Base-by-base conservation (phyloP, 2,329 filamentous ascomycete genomes). In the Penicillium occitanis region DNA sequence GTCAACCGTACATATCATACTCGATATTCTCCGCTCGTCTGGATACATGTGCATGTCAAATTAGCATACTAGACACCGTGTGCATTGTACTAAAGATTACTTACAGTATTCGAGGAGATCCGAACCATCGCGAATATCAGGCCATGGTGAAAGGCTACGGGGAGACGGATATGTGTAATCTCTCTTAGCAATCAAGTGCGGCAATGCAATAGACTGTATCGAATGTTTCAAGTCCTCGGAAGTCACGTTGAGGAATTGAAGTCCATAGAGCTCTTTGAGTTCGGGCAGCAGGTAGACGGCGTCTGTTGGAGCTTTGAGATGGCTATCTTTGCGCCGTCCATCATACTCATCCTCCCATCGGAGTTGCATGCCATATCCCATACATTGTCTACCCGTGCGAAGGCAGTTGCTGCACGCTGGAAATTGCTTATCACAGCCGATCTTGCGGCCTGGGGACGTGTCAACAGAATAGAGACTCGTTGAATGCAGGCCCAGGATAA, bases 1-100 rank as follows among this genome's bases (percentile, higher is more conserved):
- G 42, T 64, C 63, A 33, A 64, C 59, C 5, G 63, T 64, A 19
- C 53, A 64, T 51, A 64, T 64, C 63, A 64, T 60, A 42, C 42
- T 48, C 3, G 63, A 59, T 40, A 64, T 64, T 13, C 53, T 37
- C n/a, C 7, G 7, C 37, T 64, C 63, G n/a, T 64, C 63, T 64
- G 1, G 53, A 22, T 14, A 51, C 13, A 51, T 17, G 30, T 7
- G 17, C n/a, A 25, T 22, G 1, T 40, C 6, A 11, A 22, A 33
- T 37, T 35, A 57, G 53, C 19, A 40, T 40, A 17, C 2, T 37
- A 2, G n/a, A 14, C n/a, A 35, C 8, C 6, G 25, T 25, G 5
- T 25, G 2, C 2, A 1, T 19, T 7, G 28, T 57, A 17, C 4
- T 5, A 33, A 22, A 19, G 33, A 17, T 40, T 3, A 14, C 62